Percentiles rank a stretch among this genome's conserved stretches.
These are phyloP conservation scores for Tuber brumale DNA, from an alignment of 495 filamentous ascomycete species.

Conservation along the genomic window DNA sequence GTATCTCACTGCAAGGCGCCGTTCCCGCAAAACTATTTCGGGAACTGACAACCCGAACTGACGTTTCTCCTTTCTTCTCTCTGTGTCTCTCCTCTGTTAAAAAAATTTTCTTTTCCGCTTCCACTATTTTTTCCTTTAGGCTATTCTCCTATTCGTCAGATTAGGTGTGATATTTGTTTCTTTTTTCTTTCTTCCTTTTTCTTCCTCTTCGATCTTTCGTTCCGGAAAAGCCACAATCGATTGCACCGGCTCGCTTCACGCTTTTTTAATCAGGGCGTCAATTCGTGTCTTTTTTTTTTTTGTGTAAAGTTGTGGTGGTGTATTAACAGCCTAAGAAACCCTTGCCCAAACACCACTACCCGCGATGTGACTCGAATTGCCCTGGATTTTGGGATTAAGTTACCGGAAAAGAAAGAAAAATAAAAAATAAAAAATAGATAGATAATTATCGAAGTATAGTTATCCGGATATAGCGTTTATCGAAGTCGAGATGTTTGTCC, in stretches of 20 bases:
- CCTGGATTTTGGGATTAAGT: neutral
- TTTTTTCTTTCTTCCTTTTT: neutral
- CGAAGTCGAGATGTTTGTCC: neutral
- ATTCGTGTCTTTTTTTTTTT: neutral
- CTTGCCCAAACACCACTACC: neutral
- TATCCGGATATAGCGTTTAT: neutral
- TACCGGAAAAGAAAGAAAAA: neutral
- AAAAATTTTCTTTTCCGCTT: neutral
- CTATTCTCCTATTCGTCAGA: neutral
- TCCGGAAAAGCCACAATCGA: conserved; percentile 6
- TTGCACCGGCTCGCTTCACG: neutral
- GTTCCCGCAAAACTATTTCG: conserved; percentile 1
- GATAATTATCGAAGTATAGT: neutral
- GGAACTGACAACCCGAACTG: conserved; percentile 1
- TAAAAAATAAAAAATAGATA: neutral
- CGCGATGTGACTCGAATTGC: neutral
- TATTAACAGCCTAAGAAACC: neutral
- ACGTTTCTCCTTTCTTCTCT: conserved; percentile 2
- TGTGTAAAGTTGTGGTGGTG: neutral
- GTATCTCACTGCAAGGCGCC: neutral
- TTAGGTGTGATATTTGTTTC: neutral
- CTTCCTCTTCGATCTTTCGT: neutral
- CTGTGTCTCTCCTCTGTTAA: neutral
- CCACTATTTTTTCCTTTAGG: neutral
- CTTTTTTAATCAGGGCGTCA: neutral